Evolutionary conservation across 2,329 filamentous ascomycete species (phyloP), one percentile per base, ranked within the genome.

Genomic region (Fusarium sp.): DNA sequence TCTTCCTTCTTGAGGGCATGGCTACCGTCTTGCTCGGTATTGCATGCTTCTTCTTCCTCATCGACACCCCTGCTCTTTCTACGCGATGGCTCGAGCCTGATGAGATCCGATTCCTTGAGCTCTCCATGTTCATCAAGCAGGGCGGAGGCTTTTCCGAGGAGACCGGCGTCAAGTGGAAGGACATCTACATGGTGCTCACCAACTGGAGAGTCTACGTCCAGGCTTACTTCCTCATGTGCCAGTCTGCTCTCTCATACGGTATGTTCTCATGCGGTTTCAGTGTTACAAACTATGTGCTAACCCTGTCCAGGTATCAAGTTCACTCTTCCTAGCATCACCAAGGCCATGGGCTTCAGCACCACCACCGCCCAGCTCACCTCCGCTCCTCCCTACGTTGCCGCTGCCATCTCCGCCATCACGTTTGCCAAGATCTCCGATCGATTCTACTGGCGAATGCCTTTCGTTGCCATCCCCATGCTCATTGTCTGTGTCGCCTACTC

Each of bases 351-450:
- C 0, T 71, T 71, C 39, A 58, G 36, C 42, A 73, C 63, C 28
- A 73, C 71, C 7, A 67, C 64, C 13, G 72, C 72, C 13, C 51
- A 73, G 56, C 53, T 74, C 8, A 82, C 85, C 70, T 85, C 85
- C 1, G 83, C 85, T 1, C 84, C 85, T 0, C 83, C 84, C 0
- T 87, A 86, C 55, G 83, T 87, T 1, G 83, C 82, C 0, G 90
- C 87, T 0, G 87, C 87, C 0, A 75, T 89, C 3, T 66, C 90
- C 1, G 91, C 89, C 0, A 78, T 92, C 3, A 46, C 77, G 1
- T 80, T 91, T 25, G 89, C 90, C 2, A 90, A 81, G 69, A 72
- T 88, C 6, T 89, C 89, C 0, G 90, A 93, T 69, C 81, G 85
- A 1, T 91, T 88, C 51, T 68, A 48, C 55, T 69, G 67, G 67